Conservation (phyloP, 768 basidiomycete genomes). For the Boletus tylopilopsis region DNA sequence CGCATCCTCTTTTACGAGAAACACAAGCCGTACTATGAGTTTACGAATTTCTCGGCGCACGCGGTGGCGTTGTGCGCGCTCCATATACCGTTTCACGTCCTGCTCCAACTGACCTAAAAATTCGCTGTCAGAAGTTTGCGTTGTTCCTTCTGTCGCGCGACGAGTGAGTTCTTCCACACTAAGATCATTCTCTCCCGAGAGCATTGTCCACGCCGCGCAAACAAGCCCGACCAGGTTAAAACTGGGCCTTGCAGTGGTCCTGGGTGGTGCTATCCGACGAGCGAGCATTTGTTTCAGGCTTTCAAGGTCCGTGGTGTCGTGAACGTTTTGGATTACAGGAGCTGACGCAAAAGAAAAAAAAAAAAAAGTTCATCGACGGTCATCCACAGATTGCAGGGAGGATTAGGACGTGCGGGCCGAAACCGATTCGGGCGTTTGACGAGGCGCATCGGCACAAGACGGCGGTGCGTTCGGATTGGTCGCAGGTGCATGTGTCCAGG, state of each 20-base stretch:
- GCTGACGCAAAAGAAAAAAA: slow-evolving; percentile 1
- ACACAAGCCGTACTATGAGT: slow-evolving; percentile 61
- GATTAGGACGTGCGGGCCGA: slow-evolving; percentile 59
- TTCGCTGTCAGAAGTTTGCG: slow-evolving; percentile 8
- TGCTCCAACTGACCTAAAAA: slow-evolving; percentile 11
- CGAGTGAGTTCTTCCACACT: too few relatives aligned
- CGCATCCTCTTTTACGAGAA: slow-evolving; percentile 61
- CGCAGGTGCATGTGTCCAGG: slow-evolving; percentile 58
- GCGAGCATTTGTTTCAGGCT: slow-evolving; percentile 75
- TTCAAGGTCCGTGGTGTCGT: too few relatives aligned
- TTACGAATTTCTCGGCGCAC: slow-evolving; percentile 71
- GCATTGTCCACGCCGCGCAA: too few relatives aligned
- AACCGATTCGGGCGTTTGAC: slow-evolving; percentile 60
- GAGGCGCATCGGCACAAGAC: slow-evolving; percentile 66
- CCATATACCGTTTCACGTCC: not conserved
- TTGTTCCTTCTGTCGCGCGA: not conserved
- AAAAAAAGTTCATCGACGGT: slow-evolving; percentile 52
- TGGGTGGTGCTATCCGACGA: slow-evolving; percentile 68
- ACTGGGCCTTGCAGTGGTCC: too few relatives aligned
- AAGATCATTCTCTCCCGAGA: too few relatives aligned
- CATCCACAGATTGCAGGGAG: slow-evolving; percentile 64
- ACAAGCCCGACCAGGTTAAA: too few relatives aligned
- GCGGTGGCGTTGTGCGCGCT: slow-evolving; percentile 42
- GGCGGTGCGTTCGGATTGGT: slow-evolving; percentile 63
- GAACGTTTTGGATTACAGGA: too few relatives aligned